A percentile compares a stretch with the other conserved stretches of the same genome.
These are phyloP conservation scores for Neurospora tetrasperma DNA, from an alignment of 495 filamentous ascomycete genomes.

Conservation along the genomic window DNA sequence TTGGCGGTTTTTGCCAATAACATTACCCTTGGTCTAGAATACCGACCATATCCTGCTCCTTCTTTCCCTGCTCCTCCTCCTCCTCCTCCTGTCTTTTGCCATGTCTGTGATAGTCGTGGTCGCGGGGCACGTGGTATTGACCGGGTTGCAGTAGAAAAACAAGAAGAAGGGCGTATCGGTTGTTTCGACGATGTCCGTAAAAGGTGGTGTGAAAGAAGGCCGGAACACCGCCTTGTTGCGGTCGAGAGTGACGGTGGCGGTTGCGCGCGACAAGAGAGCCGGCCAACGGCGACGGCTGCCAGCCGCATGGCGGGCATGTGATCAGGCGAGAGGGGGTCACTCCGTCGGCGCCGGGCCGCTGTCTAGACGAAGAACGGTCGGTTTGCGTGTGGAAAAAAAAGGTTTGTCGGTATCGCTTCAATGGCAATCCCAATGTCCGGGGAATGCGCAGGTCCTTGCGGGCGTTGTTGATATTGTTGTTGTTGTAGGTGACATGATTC, in stretches of 20 bases:
- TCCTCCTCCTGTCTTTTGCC: neutral
- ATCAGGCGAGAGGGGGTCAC: neutral
- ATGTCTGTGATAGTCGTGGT: neutral
- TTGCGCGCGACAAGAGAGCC: constrained; percentile 16
- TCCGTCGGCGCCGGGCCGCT: neutral
- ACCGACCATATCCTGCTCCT: neutral
- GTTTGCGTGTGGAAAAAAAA: neutral
- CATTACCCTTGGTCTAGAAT: constrained; percentile 10
- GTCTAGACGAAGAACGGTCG: neutral
- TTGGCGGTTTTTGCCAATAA: constrained; percentile 29
- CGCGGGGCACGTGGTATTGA: neutral
- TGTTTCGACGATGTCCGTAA: neutral
- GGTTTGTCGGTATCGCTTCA: neutral
- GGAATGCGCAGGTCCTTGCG: neutral
- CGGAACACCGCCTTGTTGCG: neutral
- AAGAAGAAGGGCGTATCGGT: neutral
- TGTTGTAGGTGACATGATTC: neutral
- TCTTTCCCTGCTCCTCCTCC: neutral
- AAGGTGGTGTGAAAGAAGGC: neutral
- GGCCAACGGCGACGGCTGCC: constrained; percentile 15
- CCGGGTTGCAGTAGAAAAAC: neutral
- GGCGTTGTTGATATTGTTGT: neutral
- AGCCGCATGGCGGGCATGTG: constrained; percentile 20
- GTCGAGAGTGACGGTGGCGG: constrained; percentile 1
- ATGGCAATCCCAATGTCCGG: neutral